phyloP scores from a whole-genome alignment of 495 filamentous ascomycete species.

The Hyaloscypha hepaticicola region DNA sequence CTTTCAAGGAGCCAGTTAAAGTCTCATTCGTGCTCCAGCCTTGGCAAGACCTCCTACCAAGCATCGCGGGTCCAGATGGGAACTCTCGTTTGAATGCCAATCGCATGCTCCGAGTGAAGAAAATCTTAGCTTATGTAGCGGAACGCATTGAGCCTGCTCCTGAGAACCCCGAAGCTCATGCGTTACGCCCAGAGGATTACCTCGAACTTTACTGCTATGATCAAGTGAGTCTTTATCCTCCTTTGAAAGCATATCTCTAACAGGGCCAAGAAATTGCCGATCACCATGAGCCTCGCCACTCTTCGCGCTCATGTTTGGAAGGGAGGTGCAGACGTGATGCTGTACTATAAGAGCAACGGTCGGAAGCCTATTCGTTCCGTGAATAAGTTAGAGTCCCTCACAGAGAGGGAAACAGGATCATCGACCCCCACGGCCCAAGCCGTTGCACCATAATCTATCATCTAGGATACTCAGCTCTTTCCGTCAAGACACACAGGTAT shows the following conservation, averaged over 20 bases:
- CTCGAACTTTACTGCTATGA: conserved; percentile 92
- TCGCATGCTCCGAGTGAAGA: conserved; percentile 91
- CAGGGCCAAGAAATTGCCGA: conserved; percentile 43
- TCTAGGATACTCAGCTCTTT: not conserved
- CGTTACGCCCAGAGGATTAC: conserved; percentile 83
- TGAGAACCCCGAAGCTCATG: conserved; percentile 52
- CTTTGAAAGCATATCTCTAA: conserved; percentile 10
- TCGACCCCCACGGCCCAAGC: not conserved
- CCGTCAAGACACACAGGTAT: not conserved
- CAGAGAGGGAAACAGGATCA: no score
- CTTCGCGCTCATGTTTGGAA: conserved; percentile 91
- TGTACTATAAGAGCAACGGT: conserved; percentile 90
- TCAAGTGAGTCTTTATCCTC: conserved; percentile 57
- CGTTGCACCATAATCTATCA: not conserved
- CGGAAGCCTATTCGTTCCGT: conserved; percentile 48
- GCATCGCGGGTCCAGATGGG: conserved; percentile 61
- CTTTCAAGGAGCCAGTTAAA: conserved; percentile 89
- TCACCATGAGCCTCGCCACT: conserved; percentile 86
- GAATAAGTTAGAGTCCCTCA: conserved; percentile 11
- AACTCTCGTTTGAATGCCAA: conserved; percentile 94
- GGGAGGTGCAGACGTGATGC: conserved; percentile 80
- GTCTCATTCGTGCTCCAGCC: conserved; percentile 89
- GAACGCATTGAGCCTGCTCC: conserved; percentile 77
- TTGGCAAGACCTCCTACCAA: conserved; percentile 72
- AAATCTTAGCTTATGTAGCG: conserved; percentile 89